Percentiles rank a stretch among this genome's conserved stretches.
These are phyloP conservation scores for Porosira glacialis DNA, from an alignment of 352 stramenopile species.

Conservation along the genomic window DNA sequence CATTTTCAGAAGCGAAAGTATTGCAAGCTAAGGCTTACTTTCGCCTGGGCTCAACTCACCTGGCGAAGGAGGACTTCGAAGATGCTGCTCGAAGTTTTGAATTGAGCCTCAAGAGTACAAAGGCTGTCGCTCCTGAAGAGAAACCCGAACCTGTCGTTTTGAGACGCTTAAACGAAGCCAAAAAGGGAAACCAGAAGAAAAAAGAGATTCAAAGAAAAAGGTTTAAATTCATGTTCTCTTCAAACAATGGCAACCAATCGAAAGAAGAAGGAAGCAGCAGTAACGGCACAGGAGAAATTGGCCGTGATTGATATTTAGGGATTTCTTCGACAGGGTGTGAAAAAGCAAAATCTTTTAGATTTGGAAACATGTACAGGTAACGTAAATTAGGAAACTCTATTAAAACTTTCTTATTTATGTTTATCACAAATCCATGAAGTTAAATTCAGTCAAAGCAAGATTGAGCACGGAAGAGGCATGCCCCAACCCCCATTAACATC, in stretches of 20 bases:
- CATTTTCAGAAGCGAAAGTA: conserved; percentile 47
- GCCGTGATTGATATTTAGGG: not conserved
- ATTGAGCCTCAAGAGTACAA: conserved; percentile 46
- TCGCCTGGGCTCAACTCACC: conserved; percentile 63
- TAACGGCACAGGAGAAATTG: not conserved
- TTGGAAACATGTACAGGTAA: too few relatives aligned
- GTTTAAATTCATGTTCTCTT: conserved; percentile 66
- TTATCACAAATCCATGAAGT: too few relatives aligned
- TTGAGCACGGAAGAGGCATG: too few relatives aligned
- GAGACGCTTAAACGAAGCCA: conserved; percentile 61
- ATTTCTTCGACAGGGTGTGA: not conserved
- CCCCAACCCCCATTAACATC: too few relatives aligned
- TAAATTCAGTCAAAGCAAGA: too few relatives aligned
- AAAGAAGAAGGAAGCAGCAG: conserved; percentile 4
- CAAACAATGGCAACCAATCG: too few relatives aligned
- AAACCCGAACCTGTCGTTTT: conserved; percentile 57
- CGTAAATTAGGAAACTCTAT: too few relatives aligned
- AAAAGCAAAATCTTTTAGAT: too few relatives aligned
- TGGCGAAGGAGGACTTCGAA: conserved; percentile 49
- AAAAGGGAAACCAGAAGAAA: conserved; percentile 38
- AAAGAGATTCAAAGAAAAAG: conserved; percentile 60
- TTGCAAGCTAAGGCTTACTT: conserved; percentile 77
- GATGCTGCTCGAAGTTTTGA: conserved; percentile 62
- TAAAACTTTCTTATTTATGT: too few relatives aligned
- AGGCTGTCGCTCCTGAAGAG: conserved; percentile 19